phyloP scores from a whole-genome alignment of 1,284 basidiomycete genomes.

The Sutorius eximius region DNA sequence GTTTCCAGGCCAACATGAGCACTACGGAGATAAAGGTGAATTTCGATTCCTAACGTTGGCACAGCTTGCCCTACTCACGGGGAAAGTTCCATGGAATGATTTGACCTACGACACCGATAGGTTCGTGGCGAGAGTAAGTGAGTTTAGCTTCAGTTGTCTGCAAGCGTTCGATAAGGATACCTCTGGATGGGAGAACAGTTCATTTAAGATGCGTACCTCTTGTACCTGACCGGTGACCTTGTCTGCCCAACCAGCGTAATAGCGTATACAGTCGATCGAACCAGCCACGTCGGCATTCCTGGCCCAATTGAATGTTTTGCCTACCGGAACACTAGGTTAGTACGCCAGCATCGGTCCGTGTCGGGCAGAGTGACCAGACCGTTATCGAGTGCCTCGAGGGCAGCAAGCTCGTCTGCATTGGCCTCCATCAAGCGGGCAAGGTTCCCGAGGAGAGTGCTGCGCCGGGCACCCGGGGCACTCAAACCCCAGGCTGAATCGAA shows the following conservation, averaged over 20 bases:
- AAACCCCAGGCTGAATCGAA: slow-evolving; percentile 62
- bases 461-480: slow-evolving; percentile 47
- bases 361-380: slow-evolving; percentile 26
- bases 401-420: slow-evolving; percentile 60
- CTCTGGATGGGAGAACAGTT: background rate
- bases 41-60: background rate
- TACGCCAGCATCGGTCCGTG: background rate
- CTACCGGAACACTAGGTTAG: slow-evolving; percentile 26
- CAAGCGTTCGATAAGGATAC: background rate
- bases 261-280: slow-evolving; percentile 71
- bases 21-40: slow-evolving; percentile 38
- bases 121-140: slow-evolving; percentile 86
- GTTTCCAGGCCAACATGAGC: slow-evolving; percentile 79
- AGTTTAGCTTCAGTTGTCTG: slow-evolving; percentile 70
- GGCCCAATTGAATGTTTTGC: slow-evolving; percentile 80
- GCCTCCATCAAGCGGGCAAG: slow-evolving; percentile 62
- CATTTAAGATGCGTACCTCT: slow-evolving; percentile 44
- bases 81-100: slow-evolving; percentile 85
- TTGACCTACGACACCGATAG: slow-evolving; percentile 87
- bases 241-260: slow-evolving; percentile 82
- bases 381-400: slow-evolving; percentile 58
- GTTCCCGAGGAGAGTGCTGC: slow-evolving; percentile 53
- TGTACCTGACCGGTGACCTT: slow-evolving; percentile 84
- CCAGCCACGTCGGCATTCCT: slow-evolving; percentile 67
- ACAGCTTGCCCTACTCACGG: slow-evolving; percentile 38